Percentiles rank a stretch among this genome's conserved stretches.
Evolutionary conservation across 2,329 filamentous ascomycete species (phyloP).

Genomic region (Lasiodiplodia hormozganensis): DNA sequence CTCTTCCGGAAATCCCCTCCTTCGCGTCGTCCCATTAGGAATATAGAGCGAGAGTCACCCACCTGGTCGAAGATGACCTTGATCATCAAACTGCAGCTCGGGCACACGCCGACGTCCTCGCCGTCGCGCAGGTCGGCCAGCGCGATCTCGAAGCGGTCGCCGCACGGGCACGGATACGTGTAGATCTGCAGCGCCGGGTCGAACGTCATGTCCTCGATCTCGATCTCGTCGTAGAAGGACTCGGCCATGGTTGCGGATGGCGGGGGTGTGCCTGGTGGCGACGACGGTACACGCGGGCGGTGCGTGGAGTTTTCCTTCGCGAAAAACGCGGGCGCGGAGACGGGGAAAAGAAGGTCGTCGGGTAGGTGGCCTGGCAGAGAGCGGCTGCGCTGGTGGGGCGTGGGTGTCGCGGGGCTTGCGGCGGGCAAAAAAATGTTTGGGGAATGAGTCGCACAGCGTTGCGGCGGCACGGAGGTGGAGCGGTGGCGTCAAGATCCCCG

Average conservation of each 20-base stretch:
- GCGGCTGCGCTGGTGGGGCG: background rate
- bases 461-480: slow-evolving; percentile 9
- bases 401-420: background rate
- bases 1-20: background rate
- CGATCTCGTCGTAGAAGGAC: slow-evolving; percentile 93
- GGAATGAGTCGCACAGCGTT: slow-evolving; percentile 12
- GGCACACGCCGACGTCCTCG: slow-evolving; percentile 94
- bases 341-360: background rate
- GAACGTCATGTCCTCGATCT: slow-evolving; percentile 97
- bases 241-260: slow-evolving; percentile 53
- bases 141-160: slow-evolving; percentile 92
- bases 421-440: slow-evolving; percentile 12
- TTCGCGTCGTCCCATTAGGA: background rate
- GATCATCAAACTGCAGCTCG: slow-evolving; percentile 97
- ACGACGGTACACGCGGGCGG: background rate
- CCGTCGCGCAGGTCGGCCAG: slow-evolving; percentile 85
- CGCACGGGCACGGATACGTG: slow-evolving; percentile 95
- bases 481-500: background rate
- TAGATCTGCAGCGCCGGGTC: slow-evolving; percentile 84
- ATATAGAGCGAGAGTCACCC: slow-evolving; percentile 30
- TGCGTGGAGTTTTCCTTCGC: background rate
- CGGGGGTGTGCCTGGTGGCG: background rate
- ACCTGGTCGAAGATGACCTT: slow-evolving; percentile 90
- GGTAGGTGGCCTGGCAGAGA: background rate
- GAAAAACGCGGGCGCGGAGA: too few species aligned